Conservation (phyloP, 2,329 filamentous ascomycete species). For the Reticulascus tulasneorum region DNA sequence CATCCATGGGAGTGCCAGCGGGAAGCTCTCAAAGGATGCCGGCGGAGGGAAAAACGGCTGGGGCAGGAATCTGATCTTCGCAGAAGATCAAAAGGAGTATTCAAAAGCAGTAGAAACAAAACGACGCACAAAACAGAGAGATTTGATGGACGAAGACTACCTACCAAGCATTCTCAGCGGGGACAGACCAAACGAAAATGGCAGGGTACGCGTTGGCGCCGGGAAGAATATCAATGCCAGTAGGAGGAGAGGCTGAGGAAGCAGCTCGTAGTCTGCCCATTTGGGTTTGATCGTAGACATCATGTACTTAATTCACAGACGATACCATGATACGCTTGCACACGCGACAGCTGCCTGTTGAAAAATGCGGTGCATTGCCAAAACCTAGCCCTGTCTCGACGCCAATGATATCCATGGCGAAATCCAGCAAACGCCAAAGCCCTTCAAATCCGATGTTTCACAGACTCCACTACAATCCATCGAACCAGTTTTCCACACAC, state of each 20-base stretch:
- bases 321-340: slow-evolving; percentile 15
- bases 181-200: slow-evolving; percentile 58
- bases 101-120: slow-evolving; percentile 58
- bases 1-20: slow-evolving; percentile 73
- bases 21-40: slow-evolving; percentile 60
- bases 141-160: slow-evolving; percentile 94
- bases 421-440: too few species aligned
- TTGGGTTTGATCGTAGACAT: too few species aligned
- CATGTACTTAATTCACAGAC: too few species aligned
- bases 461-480: too few species aligned
- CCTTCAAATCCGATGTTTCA: too few species aligned
- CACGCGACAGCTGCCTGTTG: too few species aligned
- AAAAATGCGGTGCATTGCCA: too few species aligned
- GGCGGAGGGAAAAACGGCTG: slow-evolving; percentile 83
- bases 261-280: too few species aligned
- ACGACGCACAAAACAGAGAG: slow-evolving; percentile 65
- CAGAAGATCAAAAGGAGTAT: slow-evolving; percentile 97
- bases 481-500: too few species aligned
- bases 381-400: too few species aligned
- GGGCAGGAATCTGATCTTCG: slow-evolving; percentile 77
- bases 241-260: slow-evolving; percentile 2
- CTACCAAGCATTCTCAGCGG: slow-evolving; percentile 81
- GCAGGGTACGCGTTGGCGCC: slow-evolving; percentile 75
- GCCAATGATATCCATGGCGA: too few species aligned
- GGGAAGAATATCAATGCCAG: slow-evolving; percentile 73